Evolutionary conservation across 345 rosid genomes (phyloP), one percentile per base, ranked within the genome.

Genomic region (Ceriops zippeliana): DNA sequence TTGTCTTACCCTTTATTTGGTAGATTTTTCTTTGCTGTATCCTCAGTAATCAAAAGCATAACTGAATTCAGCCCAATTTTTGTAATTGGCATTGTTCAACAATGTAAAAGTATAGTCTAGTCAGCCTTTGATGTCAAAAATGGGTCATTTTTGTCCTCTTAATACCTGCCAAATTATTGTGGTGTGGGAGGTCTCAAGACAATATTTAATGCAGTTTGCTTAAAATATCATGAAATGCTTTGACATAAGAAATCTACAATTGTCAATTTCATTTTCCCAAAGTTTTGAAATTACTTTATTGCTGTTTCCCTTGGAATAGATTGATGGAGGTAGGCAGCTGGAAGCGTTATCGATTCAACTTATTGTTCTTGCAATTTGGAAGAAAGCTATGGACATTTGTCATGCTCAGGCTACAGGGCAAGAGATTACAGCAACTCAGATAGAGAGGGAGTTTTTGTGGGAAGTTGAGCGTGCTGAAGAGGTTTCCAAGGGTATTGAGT

Each of bases 311-410:
- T 70, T 67, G 80, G 70, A 69, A 79, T 65, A 87, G 99, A 77
- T 79, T 27, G 76, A 78, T 71, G 80, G 81, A 58, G 83, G 80
- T 58, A 83, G 47, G 73, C 84, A 82, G 37, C 81, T 91, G 65
- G 91, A 92, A 75, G 97, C 91, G 62, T 92, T 95, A 83, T 90
- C 98, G 7, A 81, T 95, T 64, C 96, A 95, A 78, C 85, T 95
- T 79, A 96, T 86, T 69, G 84, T 90, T 76, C 93, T 91, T 46
- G 99, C 98, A 69, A 89, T 91, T 54, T 90, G 98, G 98, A 95
- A 90, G 86, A 98, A 90, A 76, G 97, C 93, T 24, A 75, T 95
- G 72, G 82, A 90, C 82, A 89, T 91, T 73, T 90, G 98, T 82
- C 98, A 95, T 77, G 73, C 99, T 26, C 90, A 82, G 79, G 98